Evolutionary conservation across 495 filamentous ascomycete genomes (phyloP).

Genomic region (Daldinia childiae): DNA sequence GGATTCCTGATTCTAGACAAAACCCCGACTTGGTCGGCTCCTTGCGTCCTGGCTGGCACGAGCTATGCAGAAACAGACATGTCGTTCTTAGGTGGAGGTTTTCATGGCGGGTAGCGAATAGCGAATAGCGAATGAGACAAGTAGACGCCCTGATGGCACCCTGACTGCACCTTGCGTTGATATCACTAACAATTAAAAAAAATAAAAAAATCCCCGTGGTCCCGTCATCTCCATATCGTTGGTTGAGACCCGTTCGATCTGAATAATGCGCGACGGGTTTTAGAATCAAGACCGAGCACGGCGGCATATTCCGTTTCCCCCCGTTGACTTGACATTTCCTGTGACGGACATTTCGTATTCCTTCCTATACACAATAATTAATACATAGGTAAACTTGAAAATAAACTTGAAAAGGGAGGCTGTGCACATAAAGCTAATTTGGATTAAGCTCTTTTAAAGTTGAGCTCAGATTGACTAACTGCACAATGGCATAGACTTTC

Average conservation of each 20-base stretch:
- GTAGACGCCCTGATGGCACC: slow-evolving; percentile 27
- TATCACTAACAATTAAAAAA: slow-evolving; percentile 19
- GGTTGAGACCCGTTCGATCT: slow-evolving; percentile 19
- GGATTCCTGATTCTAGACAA: slow-evolving; percentile 26
- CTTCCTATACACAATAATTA: neutral
- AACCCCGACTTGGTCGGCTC: slow-evolving; percentile 18
- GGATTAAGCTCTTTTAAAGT: slow-evolving; percentile 7
- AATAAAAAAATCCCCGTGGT: slow-evolving; percentile 2
- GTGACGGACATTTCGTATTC: neutral
- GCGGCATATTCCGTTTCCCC: slow-evolving; percentile 21
- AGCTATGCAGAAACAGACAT: slow-evolving; percentile 26
- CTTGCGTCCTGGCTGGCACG: slow-evolving; percentile 38
- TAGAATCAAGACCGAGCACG: neutral
- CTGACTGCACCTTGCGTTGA: slow-evolving; percentile 15
- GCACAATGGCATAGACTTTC: neutral
- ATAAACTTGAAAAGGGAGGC: slow-evolving; percentile 12
- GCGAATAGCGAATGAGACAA: slow-evolving; percentile 29
- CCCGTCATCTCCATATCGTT: slow-evolving; percentile 8
- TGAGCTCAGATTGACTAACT: neutral
- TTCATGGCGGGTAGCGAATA: slow-evolving; percentile 16
- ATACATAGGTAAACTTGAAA: neutral
- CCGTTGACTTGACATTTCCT: neutral
- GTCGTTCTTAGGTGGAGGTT: slow-evolving; percentile 13
- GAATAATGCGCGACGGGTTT: slow-evolving; percentile 17
- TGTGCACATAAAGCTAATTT: slow-evolving; percentile 22